Evolutionary conservation across 345 rosid species (phyloP).

Genomic region (Bruguiera sexangula): DNA sequence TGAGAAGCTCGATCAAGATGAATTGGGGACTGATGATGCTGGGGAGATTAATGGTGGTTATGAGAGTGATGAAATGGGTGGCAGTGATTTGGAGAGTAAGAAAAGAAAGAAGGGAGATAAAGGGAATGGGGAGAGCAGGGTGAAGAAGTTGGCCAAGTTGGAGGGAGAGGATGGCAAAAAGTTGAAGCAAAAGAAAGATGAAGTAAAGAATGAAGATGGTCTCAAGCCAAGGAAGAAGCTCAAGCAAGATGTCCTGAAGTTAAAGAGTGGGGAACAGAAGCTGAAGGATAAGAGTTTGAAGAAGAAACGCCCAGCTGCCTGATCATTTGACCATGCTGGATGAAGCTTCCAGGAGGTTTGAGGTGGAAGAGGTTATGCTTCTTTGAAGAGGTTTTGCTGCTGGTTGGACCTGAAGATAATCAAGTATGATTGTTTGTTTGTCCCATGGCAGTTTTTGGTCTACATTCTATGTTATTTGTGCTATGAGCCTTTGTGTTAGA

Average conservation of each 20-base stretch:
- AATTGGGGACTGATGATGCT: constrained; percentile 22
- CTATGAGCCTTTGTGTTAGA: background rate
- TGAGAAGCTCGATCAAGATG: constrained; percentile 31
- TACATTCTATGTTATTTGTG: background rate
- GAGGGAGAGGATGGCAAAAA: constrained; percentile 7
- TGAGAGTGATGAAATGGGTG: constrained; percentile 27
- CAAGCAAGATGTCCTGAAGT: constrained; percentile 4
- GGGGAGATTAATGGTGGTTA: constrained; percentile 17
- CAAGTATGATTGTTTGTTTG: background rate
- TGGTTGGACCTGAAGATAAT: background rate
- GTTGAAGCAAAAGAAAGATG: constrained; percentile 5
- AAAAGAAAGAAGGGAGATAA: constrained; percentile 31
- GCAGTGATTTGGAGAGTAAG: constrained; percentile 17
- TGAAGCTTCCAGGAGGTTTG: background rate
- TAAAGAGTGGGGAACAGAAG: background rate
- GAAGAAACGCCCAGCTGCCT: constrained; percentile 2
- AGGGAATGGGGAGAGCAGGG: constrained; percentile 13
- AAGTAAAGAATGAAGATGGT: background rate
- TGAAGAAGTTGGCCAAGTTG: constrained; percentile 1
- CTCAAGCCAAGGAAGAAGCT: background rate
- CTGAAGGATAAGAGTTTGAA: background rate
- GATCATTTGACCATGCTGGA: background rate
- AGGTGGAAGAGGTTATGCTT: background rate
- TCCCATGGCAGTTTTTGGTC: constrained; percentile 12
- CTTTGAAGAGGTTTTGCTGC: background rate